Evolutionary conservation across 2,329 filamentous ascomycete species (phyloP), one percentile per base, ranked within the genome.

Genomic region (Septoria petroselini): DNA sequence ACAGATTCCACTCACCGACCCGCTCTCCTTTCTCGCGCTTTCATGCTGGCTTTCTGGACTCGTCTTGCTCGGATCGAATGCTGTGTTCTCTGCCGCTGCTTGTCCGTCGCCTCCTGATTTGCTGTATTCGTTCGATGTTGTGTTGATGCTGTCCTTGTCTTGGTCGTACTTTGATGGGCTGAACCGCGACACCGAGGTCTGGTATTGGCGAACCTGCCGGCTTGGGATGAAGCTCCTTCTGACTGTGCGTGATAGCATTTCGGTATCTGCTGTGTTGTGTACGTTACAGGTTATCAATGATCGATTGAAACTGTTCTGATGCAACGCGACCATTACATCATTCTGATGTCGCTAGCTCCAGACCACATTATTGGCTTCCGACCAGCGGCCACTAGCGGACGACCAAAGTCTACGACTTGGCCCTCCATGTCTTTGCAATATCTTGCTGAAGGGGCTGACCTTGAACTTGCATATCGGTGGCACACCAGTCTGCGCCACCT

Each of bases 11-110:
- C 58, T 48, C 48, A 57, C 52, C 9, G 51, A 41, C 7, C 58
- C 53, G 14, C 61, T 60, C 58, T 73, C 71, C 17, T 59, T 44
- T 39, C 65, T 68, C 1, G 70, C 70, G 4, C 59, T 65, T 12
- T 53, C 64, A 58, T 72, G 78, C 69, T 82, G 79, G 17, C 69
- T 63, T 64, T 89, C 83, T 0, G 88, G 88, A 15, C 76, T 71
- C 19, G 86, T 91, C 65, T 80, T 80, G 48, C 75, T 69, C 0
- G 83, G 81, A 64, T 88, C 77, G 68, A 87, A 94, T 1, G 89
- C 84, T 0, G 83, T 77, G 34, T 83, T 75, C 3, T 73, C 66
- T 49, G 78, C 72, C 23, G 76, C 72, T 1, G 83, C 77, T 9
- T 72, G 70, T 35, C 83, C 72, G 58, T 83, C 87, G 0, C 80